Base-by-base conservation (phyloP, 2,329 filamentous ascomycete genomes). In the Penicillium digitatum region DNA sequence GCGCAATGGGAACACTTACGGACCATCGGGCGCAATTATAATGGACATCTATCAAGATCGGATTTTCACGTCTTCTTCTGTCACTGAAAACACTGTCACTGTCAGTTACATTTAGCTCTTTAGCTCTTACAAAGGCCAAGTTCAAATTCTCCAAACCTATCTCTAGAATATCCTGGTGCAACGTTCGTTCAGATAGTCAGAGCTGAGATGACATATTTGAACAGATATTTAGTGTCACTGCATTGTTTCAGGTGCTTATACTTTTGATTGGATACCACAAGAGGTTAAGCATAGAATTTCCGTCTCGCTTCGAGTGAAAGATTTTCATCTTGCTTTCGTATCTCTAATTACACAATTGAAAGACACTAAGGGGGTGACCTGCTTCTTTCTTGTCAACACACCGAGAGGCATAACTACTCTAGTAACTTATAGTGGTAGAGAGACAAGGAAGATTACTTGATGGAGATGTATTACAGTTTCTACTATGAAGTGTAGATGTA, bases 41-140 rank as follows among this genome's bases (percentile, higher is more conserved):
- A 69, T 80, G 39, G 77, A 80, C 49, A 78, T 80, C 49, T 55
- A 75, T 66, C 76, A 79, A 67, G 68, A 59, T 55, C 34, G 63
- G 42, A 65, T 77, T 24, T 57, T 76, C 42, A 77, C 75, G 9
- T 66, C 66, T 10, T 57, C 58, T 31, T 67, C 65, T 48, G 52
- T 66, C 8, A 53, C 54, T 12, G 47, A 51, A 6, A 48, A 43
- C 24, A 55, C 54, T 14, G 67, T 71, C 26, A 67, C 56, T 18
- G 59, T 71, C 26, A 52, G 42, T 22, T 70, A 71, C 35, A 56
- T 67, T 14, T 67, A 35, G 22, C 9, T 48, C 18, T 67, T 14
- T 67, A 35, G 22, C 9, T 48, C 18, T 18, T 14, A 35, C 2
- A 39, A 43, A 31, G 7, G 2, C 10, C 7, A 10, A 24, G 16